A percentile compares a stretch with the other conserved stretches of the same genome.
Evolutionary conservation across 140 eudicot genomes (phyloP).

Genomic region (Flaveria floridana): DNA sequence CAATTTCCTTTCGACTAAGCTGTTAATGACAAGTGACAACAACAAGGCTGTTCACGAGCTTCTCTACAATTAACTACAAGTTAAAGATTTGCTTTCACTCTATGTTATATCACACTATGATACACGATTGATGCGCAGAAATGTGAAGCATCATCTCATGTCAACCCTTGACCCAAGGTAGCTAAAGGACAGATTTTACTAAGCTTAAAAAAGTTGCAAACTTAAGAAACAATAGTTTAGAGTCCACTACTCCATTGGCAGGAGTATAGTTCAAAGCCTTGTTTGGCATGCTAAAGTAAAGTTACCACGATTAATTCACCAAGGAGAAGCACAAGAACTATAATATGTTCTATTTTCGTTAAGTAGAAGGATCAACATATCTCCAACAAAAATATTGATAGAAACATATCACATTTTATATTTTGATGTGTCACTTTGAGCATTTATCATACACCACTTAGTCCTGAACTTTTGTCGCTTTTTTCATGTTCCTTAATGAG

Average conservation of each 20-base stretch:
- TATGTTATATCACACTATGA: slow-evolving; percentile 6
- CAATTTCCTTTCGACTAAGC: slow-evolving; percentile 76
- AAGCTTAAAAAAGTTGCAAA: slow-evolving; percentile 18
- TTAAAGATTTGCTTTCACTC: neutral
- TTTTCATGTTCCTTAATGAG: slow-evolving; percentile 4
- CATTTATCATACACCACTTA: slow-evolving; percentile 19
- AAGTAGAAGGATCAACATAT: slow-evolving; percentile 5
- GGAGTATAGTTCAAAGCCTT: neutral
- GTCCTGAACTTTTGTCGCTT: neutral
- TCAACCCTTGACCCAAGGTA: neutral
- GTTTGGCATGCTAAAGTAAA: neutral
- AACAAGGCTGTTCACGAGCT: slow-evolving; percentile 6
- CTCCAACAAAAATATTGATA: slow-evolving; percentile 10
- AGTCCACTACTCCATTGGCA: neutral
- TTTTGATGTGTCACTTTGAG: neutral
- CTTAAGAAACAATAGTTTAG: neutral
- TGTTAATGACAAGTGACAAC: slow-evolving; percentile 33
- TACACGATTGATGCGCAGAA: neutral
- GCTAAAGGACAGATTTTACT: slow-evolving; percentile 3
- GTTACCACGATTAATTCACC: slow-evolving; percentile 4
- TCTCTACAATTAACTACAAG: slow-evolving; percentile 10
- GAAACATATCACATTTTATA: neutral
- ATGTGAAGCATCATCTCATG: neutral
- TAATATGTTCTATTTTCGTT: neutral
- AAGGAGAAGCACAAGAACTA: neutral